Evolutionary conservation across 2,329 filamentous ascomycete species (phyloP).

Genomic region (Talaromyces sp.): DNA sequence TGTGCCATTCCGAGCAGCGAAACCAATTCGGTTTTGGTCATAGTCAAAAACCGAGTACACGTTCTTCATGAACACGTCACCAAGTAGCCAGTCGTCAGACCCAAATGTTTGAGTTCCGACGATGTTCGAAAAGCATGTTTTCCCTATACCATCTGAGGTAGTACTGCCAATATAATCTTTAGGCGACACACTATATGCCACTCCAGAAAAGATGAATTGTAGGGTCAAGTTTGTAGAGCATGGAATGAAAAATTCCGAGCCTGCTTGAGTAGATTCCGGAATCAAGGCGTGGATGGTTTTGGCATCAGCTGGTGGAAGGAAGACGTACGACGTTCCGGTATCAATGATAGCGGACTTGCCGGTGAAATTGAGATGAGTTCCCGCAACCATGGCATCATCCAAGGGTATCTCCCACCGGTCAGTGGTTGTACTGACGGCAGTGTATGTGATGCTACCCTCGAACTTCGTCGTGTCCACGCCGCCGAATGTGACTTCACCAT

Average conservation of each 20-base stretch:
- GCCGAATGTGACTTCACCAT: constrained; percentile 78
- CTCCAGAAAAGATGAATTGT: constrained; percentile 66
- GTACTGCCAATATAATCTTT: constrained; percentile 65
- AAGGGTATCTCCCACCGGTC: constrained; percentile 73
- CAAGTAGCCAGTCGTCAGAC: constrained; percentile 69
- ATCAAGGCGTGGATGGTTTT: constrained; percentile 66
- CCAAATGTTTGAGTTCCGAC: constrained; percentile 68
- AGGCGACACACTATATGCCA: constrained; percentile 64
- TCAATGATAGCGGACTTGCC: constrained; percentile 70
- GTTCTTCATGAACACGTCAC: constrained; percentile 84
- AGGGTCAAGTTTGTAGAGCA: constrained; percentile 65
- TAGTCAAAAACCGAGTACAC: constrained; percentile 84
- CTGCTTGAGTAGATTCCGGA: constrained; percentile 58
- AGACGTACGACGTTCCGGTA: constrained; percentile 77
- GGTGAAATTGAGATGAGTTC: constrained; percentile 54
- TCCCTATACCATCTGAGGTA: constrained; percentile 25
- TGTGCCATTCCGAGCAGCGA: constrained; percentile 26
- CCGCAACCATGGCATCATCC: constrained; percentile 64
- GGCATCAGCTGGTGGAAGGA: constrained; percentile 68
- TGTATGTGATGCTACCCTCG: constrained; percentile 67
- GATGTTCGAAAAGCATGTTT: constrained; percentile 65
- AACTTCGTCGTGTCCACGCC: constrained; percentile 65
- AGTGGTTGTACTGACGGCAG: constrained; percentile 49
- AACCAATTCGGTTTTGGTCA: constrained; percentile 52
- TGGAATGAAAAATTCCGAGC: constrained; percentile 67